These are phyloP conservation scores for Nakazawaea peltata DNA, from an alignment of 805 yeast genomes.

Conservation along the genomic window DNA sequence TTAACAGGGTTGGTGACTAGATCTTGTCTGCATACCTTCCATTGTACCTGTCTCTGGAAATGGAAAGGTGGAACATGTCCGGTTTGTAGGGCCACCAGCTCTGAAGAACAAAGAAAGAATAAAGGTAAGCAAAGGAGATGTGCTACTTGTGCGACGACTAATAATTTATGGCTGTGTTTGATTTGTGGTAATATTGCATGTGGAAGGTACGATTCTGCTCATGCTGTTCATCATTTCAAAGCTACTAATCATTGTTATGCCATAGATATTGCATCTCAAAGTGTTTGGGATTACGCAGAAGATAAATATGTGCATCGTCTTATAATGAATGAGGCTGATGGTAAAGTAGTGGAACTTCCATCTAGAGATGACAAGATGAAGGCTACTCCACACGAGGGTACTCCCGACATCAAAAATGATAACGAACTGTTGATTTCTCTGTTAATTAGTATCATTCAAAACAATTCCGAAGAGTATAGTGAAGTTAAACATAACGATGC, in stretches of 20 bases:
- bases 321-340: constrained; percentile 79
- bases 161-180: constrained; percentile 81
- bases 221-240: constrained; percentile 76
- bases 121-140: constrained; percentile 25
- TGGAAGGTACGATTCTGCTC: constrained; percentile 79
- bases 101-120: constrained; percentile 1
- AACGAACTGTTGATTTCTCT: constrained; percentile 9
- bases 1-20: constrained; percentile 79
- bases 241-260: constrained; percentile 81
- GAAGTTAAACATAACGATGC: constrained; percentile 28
- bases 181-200: constrained; percentile 92
- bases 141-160: constrained; percentile 45
- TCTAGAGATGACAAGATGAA: constrained; percentile 17
- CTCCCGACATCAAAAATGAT: constrained; percentile 11
- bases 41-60: constrained; percentile 77
- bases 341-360: constrained; percentile 77
- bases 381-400: constrained; percentile 12
- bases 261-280: constrained; percentile 75
- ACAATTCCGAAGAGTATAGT: constrained; percentile 5
- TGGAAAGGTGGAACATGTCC: constrained; percentile 93
- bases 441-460: constrained; percentile 13
- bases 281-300: constrained; percentile 94
- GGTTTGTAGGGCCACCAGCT: constrained; percentile 72
- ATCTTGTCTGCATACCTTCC: constrained; percentile 91
- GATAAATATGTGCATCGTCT: constrained; percentile 85